Conservation (phyloP, 2,329 filamentous ascomycete species). For the Helotiales sp. region DNA sequence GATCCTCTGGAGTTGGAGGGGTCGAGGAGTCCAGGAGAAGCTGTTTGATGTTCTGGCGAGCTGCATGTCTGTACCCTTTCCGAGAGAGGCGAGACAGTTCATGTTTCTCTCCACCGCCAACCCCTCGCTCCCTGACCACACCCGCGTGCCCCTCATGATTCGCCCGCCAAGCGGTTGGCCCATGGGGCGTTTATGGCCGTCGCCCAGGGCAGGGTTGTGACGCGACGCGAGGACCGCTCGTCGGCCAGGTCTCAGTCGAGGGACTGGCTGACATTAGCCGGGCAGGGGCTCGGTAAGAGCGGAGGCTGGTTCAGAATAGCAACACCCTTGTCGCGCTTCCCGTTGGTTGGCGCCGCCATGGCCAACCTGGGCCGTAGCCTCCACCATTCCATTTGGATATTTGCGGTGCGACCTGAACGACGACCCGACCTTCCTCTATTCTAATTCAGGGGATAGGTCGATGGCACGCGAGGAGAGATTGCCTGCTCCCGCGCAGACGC, state of each 20-base stretch:
- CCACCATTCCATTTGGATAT: too few relatives aligned
- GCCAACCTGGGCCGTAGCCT: not conserved
- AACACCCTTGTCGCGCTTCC: not conserved
- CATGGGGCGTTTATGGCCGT: not conserved
- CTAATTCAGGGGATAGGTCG: too few relatives aligned
- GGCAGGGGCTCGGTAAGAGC: not conserved
- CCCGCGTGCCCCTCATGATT: not conserved
- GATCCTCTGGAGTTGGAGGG: not conserved
- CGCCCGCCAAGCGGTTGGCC: conserved; percentile 1
- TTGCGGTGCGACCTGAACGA: not conserved
- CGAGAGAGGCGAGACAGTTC: not conserved
- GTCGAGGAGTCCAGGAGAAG: not conserved
- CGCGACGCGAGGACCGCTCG: too few relatives aligned
- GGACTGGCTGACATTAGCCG: conserved; percentile 1
- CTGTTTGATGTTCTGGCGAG: conserved; percentile 2
- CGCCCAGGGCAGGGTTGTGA: not conserved
- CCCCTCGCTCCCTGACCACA: not conserved
- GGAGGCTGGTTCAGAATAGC: not conserved
- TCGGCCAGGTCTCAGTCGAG: too few relatives aligned
- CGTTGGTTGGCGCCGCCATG: not conserved
- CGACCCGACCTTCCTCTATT: conserved; percentile 14
- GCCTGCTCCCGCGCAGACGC: not conserved
- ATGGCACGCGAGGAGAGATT: conserved; percentile 15
- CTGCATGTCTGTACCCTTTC: not conserved
- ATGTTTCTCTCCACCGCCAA: not conserved